phyloP scores from a whole-genome alignment of 176 grass and related monocot genomes.

The Lolium multiflorum region DNA sequence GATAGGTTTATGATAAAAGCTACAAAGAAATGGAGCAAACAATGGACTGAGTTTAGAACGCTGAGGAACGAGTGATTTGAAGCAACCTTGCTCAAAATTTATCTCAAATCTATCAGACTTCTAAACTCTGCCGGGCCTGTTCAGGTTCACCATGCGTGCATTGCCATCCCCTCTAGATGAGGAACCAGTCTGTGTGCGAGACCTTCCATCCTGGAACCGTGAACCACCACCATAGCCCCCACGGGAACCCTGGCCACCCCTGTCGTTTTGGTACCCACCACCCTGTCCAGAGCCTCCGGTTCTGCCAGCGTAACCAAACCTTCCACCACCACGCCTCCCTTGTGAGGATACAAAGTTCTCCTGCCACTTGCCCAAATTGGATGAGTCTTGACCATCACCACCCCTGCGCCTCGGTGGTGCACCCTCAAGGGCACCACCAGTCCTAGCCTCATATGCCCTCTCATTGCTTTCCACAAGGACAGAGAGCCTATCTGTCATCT shows the following conservation, averaged over 20 bases:
- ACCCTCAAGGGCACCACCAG: constrained; percentile 87
- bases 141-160: constrained; percentile 85
- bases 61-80: constrained; percentile 25
- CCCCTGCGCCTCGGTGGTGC: constrained; percentile 72
- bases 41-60: not conserved
- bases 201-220: constrained; percentile 57
- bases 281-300: constrained; percentile 59
- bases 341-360: constrained; percentile 70
- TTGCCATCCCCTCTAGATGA: constrained; percentile 48
- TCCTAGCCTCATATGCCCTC: constrained; percentile 91
- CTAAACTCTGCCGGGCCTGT: constrained; percentile 74
- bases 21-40: constrained; percentile 31
- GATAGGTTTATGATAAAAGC: constrained; percentile 25
- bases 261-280: constrained; percentile 72
- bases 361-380: constrained; percentile 70
- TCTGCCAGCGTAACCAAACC: constrained; percentile 63
- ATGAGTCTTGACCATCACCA: constrained; percentile 69
- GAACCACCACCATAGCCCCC: constrained; percentile 61
- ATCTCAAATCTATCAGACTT: not conserved
- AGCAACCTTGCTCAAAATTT: constrained; percentile 43
- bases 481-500: constrained; percentile 88
- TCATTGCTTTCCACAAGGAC: constrained; percentile 91
- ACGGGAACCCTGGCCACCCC: constrained; percentile 56
- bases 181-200: constrained; percentile 41
- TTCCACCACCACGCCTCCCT: constrained; percentile 66